Evolutionary conservation across 192 early-diverging fungal genomes (phyloP).

Genomic region (Backusella westeae): DNA sequence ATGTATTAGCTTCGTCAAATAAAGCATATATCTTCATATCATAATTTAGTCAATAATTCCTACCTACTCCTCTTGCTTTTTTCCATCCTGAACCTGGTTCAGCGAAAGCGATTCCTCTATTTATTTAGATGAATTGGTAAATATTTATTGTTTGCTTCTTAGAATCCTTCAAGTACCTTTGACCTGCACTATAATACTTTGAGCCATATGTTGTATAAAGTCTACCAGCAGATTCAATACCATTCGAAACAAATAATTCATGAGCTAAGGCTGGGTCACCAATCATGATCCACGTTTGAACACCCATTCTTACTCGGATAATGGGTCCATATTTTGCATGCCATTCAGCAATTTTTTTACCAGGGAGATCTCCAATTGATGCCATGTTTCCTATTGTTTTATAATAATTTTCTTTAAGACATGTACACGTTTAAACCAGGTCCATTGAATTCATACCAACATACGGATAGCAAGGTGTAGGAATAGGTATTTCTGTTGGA

Average conservation of each 20-base stretch:
- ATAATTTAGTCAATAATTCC: neutral
- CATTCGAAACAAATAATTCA: constrained; percentile 8
- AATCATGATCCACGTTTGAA: constrained; percentile 16
- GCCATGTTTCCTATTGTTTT: neutral
- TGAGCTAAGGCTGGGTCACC: constrained; percentile 10
- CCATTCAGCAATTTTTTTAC: neutral
- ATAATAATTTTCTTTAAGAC: neutral
- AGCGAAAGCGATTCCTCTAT: constrained; percentile 5
- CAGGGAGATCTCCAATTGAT: neutral
- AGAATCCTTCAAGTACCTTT: neutral
- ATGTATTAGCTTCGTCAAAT: neutral
- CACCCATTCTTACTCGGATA: constrained; percentile 1
- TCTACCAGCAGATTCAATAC: neutral
- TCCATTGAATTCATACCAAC: neutral
- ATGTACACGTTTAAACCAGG: neutral
- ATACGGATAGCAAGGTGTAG: constrained; percentile 4
- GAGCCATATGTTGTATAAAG: neutral
- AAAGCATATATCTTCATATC: neutral
- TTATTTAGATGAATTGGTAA: neutral
- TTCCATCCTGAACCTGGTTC: neutral
- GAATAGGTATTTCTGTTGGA: constrained; percentile 4
- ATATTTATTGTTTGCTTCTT: neutral
- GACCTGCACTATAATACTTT: neutral
- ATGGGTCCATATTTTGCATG: constrained; percentile 10
- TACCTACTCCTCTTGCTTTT: neutral